A percentile compares a stretch with the other conserved stretches of the same genome.
phyloP scores from a whole-genome alignment of 2,329 filamentous ascomycete genomes.

The Sclerotinia borealis region DNA sequence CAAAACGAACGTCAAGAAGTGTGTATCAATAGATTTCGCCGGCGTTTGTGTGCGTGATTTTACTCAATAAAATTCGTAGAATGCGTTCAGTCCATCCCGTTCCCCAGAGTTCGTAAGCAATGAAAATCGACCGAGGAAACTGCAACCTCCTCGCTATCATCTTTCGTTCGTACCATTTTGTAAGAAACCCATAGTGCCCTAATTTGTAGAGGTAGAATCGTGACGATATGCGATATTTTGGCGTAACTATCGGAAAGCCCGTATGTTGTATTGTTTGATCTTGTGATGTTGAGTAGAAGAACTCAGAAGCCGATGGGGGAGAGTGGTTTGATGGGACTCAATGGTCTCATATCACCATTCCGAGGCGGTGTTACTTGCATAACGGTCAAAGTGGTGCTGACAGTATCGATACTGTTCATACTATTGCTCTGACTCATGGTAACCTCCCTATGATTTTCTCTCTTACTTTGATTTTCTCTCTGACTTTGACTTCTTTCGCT shows the following conservation, averaged over 20 bases:
- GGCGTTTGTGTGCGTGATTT: not conserved
- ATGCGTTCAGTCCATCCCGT: conserved; percentile 5
- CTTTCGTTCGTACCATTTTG: not conserved
- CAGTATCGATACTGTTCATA: conserved; percentile 38
- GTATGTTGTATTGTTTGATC: not conserved
- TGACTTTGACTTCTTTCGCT: not conserved
- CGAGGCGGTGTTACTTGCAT: conserved; percentile 23
- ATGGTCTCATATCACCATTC: conserved; percentile 35
- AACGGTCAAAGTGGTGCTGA: conserved; percentile 25
- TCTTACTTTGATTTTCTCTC: not conserved
- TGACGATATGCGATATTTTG: not conserved
- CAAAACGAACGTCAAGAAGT: conserved; percentile 6
- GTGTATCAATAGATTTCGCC: conserved; percentile 1
- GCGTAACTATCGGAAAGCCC: not conserved
- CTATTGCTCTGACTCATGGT: conserved; percentile 33
- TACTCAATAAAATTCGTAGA: conserved; percentile 12
- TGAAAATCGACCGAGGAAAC: conserved; percentile 6
- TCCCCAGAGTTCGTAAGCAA: conserved; percentile 5
- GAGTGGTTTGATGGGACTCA: conserved; percentile 61
- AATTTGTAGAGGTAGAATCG: conserved; percentile 1
- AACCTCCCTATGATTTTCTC: not conserved
- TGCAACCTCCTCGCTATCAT: not conserved
- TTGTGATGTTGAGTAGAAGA: not conserved
- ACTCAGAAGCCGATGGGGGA: conserved; percentile 52
- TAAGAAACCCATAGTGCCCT: not conserved